Evolutionary conservation across 345 rosid species (phyloP).

Genomic region (Abelmoschus esculentus): DNA sequence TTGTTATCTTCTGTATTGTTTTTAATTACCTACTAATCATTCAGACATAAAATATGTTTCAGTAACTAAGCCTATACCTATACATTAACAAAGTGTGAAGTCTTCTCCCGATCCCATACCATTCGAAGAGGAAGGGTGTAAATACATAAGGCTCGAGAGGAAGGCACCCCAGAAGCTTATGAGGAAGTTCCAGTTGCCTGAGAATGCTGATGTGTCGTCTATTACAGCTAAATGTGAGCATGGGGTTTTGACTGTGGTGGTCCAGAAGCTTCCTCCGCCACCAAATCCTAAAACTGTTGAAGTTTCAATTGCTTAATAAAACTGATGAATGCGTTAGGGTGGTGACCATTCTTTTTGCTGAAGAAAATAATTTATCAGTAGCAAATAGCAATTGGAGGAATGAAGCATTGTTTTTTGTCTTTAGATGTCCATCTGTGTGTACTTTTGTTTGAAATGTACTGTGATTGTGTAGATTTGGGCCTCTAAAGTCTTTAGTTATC

Average conservation of each 20-base stretch:
- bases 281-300: too few relatives aligned
- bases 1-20: background rate
- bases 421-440: background rate
- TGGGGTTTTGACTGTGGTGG: too few relatives aligned
- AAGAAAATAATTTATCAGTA: too few relatives aligned
- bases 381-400: background rate
- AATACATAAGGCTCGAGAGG: too few relatives aligned
- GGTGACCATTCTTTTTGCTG: background rate
- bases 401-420: background rate
- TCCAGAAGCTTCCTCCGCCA: too few relatives aligned
- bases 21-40: background rate
- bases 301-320: slow-evolving; percentile 33
- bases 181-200: too few relatives aligned
- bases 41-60: background rate
- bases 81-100: background rate
- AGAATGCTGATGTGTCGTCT: too few relatives aligned
- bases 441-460: background rate
- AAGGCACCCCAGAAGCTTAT: too few relatives aligned
- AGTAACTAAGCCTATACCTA: background rate
- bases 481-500: background rate
- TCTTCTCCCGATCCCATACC: background rate
- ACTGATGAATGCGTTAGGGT: too few relatives aligned
- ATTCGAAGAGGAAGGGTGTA: too few relatives aligned
- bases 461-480: background rate
- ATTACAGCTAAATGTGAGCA: too few relatives aligned